Percentiles rank a stretch among this genome's conserved stretches.
Evolutionary conservation across 768 basidiomycete species (phyloP).

Genomic region (Termitomyces titanicus): DNA sequence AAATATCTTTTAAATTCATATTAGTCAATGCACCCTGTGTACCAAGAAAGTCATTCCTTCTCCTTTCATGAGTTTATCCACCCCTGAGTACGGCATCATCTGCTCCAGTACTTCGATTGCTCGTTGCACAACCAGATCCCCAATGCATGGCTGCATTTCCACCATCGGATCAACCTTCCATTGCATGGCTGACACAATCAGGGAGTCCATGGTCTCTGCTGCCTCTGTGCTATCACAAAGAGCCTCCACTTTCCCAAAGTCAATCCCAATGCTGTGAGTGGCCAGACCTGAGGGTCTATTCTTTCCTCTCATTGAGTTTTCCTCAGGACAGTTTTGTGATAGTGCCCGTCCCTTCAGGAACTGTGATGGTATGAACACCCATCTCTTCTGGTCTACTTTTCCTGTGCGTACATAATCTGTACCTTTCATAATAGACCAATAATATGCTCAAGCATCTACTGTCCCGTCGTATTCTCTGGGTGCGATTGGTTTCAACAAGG

Average conservation of each 20-base stretch:
- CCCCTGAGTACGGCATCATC: neutral
- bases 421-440: slow-evolving; percentile 22
- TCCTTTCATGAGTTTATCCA: too few relatives aligned
- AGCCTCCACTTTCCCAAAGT: neutral
- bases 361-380: slow-evolving; percentile 20
- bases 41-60: neutral
- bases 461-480: slow-evolving; percentile 24
- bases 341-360: slow-evolving; percentile 31
- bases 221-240: neutral
- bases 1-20: too few relatives aligned
- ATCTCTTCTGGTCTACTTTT: slow-evolving; percentile 2
- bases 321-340: neutral
- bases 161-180: neutral
- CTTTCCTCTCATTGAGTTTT: slow-evolving; percentile 8
- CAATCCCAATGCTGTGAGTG: neutral
- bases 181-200: neutral
- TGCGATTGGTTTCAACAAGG: neutral
- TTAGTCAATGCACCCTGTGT: too few relatives aligned
- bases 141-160: neutral
- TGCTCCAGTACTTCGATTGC: neutral
- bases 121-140: neutral
- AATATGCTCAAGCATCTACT: slow-evolving; percentile 17
- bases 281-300: slow-evolving; percentile 14
- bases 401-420: slow-evolving; percentile 21
- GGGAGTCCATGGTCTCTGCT: neutral